Evolutionary conservation across 352 stramenopile species (phyloP), one percentile per base, ranked within the genome.

Genomic region (Aphanomyces euteiches): DNA sequence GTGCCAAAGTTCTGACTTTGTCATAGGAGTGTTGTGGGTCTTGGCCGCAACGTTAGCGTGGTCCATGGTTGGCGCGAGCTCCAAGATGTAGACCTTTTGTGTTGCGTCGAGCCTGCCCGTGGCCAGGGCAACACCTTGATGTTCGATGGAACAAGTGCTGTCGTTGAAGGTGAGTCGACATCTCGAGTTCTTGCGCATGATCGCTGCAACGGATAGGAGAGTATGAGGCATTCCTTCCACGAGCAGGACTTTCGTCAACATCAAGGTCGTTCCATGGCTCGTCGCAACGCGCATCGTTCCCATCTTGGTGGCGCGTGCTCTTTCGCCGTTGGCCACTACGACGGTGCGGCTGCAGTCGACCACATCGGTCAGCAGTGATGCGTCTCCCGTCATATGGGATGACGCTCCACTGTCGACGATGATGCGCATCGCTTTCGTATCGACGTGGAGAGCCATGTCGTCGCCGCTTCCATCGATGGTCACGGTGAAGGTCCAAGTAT

Each of bases 121-220:
- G 15, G 58, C 58, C 38, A 66, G 10, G 1, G 43, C 19, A 36
- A 15, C 28, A 37, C 34, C 10, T 38, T 56, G n/a, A 13, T 57
- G 43, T 37, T 59, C 10, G 13, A 15, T 59, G 13, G 43, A 21
- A 39, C 19, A 34, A 39, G 73, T 60, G 19, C 50, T 37, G 34
- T 66, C 5, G 7, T 70, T 13, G 43, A 15, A 72, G 69, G 67
- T 71, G 54, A n/a, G 40, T 36, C 47, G 67, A 56, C 3, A 58
- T n/a, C 3, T 57, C 72, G 10, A 10, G 19, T 37, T 67, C 36
- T 13, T 41, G n/a, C 19, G 60, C 47, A 67, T 67, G 13, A 67
- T 12, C 15, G 60, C 47, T 7, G 60, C 38, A 28, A 67, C 28
- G 5, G 60, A 67, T 15, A 67, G 15, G 8, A 66, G 10, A 1